Evolutionary conservation across 2,329 filamentous ascomycete species (phyloP).

Genomic region (Davidsoniella virescens): DNA sequence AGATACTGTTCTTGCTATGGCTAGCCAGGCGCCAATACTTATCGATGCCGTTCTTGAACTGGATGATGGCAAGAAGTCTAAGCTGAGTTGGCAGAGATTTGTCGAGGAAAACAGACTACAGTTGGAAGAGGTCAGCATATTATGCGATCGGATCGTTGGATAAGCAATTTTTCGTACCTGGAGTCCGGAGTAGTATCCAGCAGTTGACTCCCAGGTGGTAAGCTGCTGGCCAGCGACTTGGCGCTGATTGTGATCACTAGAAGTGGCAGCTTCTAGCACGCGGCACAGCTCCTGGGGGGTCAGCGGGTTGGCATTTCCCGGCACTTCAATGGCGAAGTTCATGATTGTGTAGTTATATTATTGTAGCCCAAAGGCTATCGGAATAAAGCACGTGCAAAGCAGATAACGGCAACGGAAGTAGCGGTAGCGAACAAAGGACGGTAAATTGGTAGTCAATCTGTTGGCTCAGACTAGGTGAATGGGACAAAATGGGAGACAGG

Average conservation of each 20-base stretch:
- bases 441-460: neutral
- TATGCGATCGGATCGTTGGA: conserved; percentile 8
- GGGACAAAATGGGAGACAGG: no score
- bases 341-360: conserved; percentile 25
- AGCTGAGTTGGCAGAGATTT: conserved; percentile 58
- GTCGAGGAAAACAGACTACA: conserved; percentile 65
- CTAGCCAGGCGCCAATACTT: conserved; percentile 69
- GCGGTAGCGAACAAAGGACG: neutral
- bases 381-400: neutral
- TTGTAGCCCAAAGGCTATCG: neutral
- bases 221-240: conserved; percentile 57
- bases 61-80: conserved; percentile 79
- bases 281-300: conserved; percentile 46
- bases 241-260: conserved; percentile 43
- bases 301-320: conserved; percentile 64
- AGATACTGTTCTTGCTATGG: conserved; percentile 43
- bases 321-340: conserved; percentile 60
- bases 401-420: neutral
- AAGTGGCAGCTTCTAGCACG: conserved; percentile 46
- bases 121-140: neutral
- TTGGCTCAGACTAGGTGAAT: neutral
- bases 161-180: conserved; percentile 34
- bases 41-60: conserved; percentile 93
- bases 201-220: conserved; percentile 50
- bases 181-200: conserved; percentile 49